Evolutionary conservation across 805 yeast species (phyloP).

Genomic region (Priceomyces castillae): DNA sequence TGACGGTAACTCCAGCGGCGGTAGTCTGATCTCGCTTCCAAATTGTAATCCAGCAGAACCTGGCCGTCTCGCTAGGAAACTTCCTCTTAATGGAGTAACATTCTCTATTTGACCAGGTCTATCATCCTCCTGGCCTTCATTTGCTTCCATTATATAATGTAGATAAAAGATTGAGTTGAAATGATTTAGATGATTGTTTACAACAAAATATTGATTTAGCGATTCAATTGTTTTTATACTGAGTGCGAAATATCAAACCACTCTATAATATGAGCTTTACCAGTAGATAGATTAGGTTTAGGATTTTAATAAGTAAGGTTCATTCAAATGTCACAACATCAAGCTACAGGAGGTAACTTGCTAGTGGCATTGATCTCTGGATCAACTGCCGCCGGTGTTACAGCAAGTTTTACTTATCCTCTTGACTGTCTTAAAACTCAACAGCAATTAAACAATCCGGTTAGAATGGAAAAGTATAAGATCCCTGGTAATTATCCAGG

Average conservation of each 20-base stretch:
- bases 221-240: background rate
- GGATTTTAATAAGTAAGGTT: background rate
- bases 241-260: constrained; percentile 1
- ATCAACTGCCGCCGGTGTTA: constrained; percentile 58
- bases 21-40: constrained; percentile 8
- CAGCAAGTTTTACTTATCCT: constrained; percentile 66
- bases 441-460: constrained; percentile 52
- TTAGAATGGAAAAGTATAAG: constrained; percentile 32
- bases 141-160: background rate
- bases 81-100: constrained; percentile 17
- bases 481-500: constrained; percentile 33
- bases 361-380: constrained; percentile 61
- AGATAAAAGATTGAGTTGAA: background rate
- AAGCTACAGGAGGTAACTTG: constrained; percentile 30
- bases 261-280: no score
- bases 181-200: background rate
- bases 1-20: constrained; percentile 10
- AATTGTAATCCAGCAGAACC: background rate
- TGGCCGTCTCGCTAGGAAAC: constrained; percentile 1
- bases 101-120: constrained; percentile 15
- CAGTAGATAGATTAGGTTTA: no score
- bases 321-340: constrained; percentile 1
- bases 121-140: background rate
- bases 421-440: constrained; percentile 68
- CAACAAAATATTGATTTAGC: background rate